Base-by-base conservation (phyloP, 2,329 filamentous ascomycete species). In the Cyclaneusma minus region DNA sequence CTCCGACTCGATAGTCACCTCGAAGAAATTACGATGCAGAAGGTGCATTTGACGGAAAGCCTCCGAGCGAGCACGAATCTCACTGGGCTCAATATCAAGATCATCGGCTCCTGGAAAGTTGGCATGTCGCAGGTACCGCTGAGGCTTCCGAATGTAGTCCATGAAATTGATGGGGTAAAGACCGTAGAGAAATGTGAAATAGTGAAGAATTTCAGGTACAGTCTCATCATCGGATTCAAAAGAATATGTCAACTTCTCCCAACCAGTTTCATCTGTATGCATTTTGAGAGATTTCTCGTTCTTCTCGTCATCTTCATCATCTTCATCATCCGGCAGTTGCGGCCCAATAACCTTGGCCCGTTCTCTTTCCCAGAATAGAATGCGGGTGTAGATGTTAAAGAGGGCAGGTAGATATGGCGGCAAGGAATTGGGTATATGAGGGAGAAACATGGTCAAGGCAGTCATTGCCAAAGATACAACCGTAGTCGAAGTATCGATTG, bases 91-190 rank as follows among this genome's bases (percentile, higher is more conserved):
- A 3, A 87, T 64, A 41, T 85, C 78, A 22, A 87, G 65, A 29
- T 81, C 75, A 35, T 84, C 75, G 2, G 72, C 65, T 25, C 73
- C 69, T 4, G 67, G 61, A 16, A 72, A 76, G 35, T 81, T 69
- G 21, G 76, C 69, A 41, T 78, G 74, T 24, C 81, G 73, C 7
- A 89, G 56, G 43, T 79, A 87, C 35, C 76, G 69, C 38, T 83
- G 71, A 3, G 81, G 80, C 43, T 87, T 87, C 30, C 80, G 68
- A 34, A 89, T 77, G 44, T 87, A 89, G 48, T 76, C 77, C 68
- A 83, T 78, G 39, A 89, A 83, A 45, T 87, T 87, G 43, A 87
- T 68, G 2, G 81, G 81, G 36, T 87, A 89, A 4, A 89, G 54
- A 0, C 81, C 82, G 39, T 89, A 89, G 1, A 89, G 58, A 14